These are phyloP conservation scores for Botrytis pseudocinerea DNA, from an alignment of 2,329 filamentous ascomycete species.

Conservation along the genomic window DNA sequence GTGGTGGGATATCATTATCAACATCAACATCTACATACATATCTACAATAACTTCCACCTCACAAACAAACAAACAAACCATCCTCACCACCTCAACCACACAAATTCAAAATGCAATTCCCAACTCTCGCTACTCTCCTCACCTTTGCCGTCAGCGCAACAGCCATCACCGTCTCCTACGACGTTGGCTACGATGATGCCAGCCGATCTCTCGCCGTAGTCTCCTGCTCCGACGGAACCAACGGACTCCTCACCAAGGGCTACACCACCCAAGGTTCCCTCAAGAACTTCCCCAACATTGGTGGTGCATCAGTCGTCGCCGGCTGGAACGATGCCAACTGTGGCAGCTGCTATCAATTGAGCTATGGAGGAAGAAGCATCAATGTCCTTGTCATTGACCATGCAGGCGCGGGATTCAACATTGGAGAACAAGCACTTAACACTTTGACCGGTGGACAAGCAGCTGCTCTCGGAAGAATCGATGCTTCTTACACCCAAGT, in stretches of 20 bases:
- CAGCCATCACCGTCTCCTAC: slow-evolving; percentile 60
- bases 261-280: slow-evolving; percentile 53
- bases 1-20: slow-evolving; percentile 1
- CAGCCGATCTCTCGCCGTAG: slow-evolving; percentile 52
- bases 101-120: slow-evolving; percentile 47
- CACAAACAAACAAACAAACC: not conserved
- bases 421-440: slow-evolving; percentile 59
- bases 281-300: slow-evolving; percentile 55
- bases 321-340: slow-evolving; percentile 56
- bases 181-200: slow-evolving; percentile 69
- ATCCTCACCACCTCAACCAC: not conserved
- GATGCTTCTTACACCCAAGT: slow-evolving; percentile 52
- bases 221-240: slow-evolving; percentile 67
- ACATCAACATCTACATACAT: not conserved
- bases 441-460: slow-evolving; percentile 54
- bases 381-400: slow-evolving; percentile 58
- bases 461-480: slow-evolving; percentile 51
- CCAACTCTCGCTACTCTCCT: slow-evolving; percentile 43
- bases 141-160: slow-evolving; percentile 44
- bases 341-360: slow-evolving; percentile 60
- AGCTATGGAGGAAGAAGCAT: slow-evolving; percentile 53
- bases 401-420: slow-evolving; percentile 53
- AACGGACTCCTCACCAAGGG: slow-evolving; percentile 64
- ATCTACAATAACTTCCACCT: not conserved
- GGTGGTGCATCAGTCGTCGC: slow-evolving; percentile 54